These are phyloP conservation scores for Botrytis pseudocinerea DNA, from an alignment of 2,329 filamentous ascomycete genomes.

Conservation along the genomic window DNA sequence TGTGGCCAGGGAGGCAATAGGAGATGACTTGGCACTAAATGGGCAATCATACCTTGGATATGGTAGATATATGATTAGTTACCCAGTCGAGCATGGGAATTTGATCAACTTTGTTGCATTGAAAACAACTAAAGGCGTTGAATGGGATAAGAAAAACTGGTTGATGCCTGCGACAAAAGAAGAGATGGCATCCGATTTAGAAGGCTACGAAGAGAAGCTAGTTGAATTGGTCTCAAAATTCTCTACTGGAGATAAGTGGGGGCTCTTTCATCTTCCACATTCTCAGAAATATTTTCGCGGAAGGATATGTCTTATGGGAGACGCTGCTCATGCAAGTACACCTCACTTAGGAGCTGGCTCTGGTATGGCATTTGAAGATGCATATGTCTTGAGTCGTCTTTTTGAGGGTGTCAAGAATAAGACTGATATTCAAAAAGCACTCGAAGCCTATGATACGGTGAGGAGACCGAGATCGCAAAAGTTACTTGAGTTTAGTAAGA, in stretches of 20 bases:
- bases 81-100: slow-evolving; percentile 25
- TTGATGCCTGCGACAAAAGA: slow-evolving; percentile 44
- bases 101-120: slow-evolving; percentile 25
- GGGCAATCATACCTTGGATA: slow-evolving; percentile 26
- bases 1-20: slow-evolving; percentile 50
- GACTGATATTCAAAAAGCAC: slow-evolving; percentile 44
- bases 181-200: slow-evolving; percentile 46
- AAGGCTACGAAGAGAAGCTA: slow-evolving; percentile 43
- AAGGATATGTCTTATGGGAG: slow-evolving; percentile 53
- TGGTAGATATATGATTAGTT: slow-evolving; percentile 23
- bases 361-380: slow-evolving; percentile 58
- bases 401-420: slow-evolving; percentile 44
- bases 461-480: slow-evolving; percentile 41
- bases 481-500: slow-evolving; percentile 24
- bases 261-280: slow-evolving; percentile 47
- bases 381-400: slow-evolving; percentile 47
- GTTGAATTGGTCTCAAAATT: slow-evolving; percentile 17
- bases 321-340: slow-evolving; percentile 63
- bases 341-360: slow-evolving; percentile 61
- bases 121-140: background rate
- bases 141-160: slow-evolving; percentile 42
- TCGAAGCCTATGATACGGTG: slow-evolving; percentile 50
- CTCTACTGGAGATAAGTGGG: slow-evolving; percentile 46
- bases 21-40: slow-evolving; percentile 47
- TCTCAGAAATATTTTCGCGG: slow-evolving; percentile 41